A percentile compares a stretch with the other conserved stretches of the same genome.
phyloP scores from a whole-genome alignment of 1,284 basidiomycete genomes.

The Amylostereum areolatum region DNA sequence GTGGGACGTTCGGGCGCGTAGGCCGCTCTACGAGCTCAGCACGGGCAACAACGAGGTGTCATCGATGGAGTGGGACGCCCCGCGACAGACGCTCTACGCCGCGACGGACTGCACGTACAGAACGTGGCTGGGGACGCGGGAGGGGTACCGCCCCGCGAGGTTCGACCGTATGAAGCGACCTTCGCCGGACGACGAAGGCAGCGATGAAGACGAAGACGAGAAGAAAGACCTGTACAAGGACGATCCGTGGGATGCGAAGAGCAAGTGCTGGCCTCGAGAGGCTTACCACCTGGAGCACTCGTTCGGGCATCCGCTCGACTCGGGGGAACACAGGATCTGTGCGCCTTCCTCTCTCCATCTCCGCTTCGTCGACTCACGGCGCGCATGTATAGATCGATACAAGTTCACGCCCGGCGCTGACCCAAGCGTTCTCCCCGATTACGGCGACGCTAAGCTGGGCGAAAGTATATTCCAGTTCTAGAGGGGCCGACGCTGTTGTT shows the following conservation, averaged over 20 bases:
- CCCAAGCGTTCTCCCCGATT: not conserved
- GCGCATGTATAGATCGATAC: not conserved
- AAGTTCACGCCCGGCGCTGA: not conserved
- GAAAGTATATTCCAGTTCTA: no score
- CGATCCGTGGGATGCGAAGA: not conserved
- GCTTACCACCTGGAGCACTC: not conserved
- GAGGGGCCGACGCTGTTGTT: no score
- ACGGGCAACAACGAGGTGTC: constrained; percentile 5
- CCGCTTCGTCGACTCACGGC: not conserved
- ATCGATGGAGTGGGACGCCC: constrained; percentile 1
- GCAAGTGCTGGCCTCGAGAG: not conserved
- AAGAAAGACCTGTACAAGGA: not conserved
- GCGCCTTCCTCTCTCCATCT: not conserved
- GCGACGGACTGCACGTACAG: not conserved
- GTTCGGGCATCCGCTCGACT: not conserved
- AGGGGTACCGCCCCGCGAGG: not conserved
- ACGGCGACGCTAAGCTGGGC: not conserved
- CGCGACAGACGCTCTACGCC: not conserved
- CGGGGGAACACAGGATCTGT: not conserved
- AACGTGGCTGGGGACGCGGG: not conserved
- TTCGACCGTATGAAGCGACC: not conserved
- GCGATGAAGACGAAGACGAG: not conserved
- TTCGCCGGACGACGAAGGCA: not conserved
- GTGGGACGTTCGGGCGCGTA: constrained; percentile 2
- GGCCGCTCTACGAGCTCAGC: constrained; percentile 2